Evolutionary conservation across 2,329 filamentous ascomycete genomes (phyloP).

Genomic region (Ophiostoma montium): DNA sequence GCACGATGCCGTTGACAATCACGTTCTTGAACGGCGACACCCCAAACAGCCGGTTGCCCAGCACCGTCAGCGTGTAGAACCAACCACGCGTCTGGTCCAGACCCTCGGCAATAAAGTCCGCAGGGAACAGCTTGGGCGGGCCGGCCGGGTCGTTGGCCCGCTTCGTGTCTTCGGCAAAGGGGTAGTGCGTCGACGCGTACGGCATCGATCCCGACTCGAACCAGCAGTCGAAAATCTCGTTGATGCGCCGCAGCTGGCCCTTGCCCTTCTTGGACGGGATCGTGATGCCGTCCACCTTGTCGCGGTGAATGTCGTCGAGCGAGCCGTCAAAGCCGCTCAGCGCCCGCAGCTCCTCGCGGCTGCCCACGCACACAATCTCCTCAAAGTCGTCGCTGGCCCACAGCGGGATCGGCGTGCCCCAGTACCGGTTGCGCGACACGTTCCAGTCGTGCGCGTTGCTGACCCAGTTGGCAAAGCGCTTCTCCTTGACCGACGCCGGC

Average conservation of each 20-base stretch:
- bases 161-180: slow-evolving; percentile 62
- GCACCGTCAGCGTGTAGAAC: slow-evolving; percentile 87
- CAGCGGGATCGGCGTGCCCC: slow-evolving; percentile 47
- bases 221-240: slow-evolving; percentile 48
- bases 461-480: slow-evolving; percentile 85
- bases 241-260: slow-evolving; percentile 44
- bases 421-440: slow-evolving; percentile 84
- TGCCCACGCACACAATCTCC: slow-evolving; percentile 76
- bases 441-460: slow-evolving; percentile 89
- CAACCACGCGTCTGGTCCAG: slow-evolving; percentile 83
- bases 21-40: slow-evolving; percentile 63
- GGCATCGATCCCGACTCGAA: slow-evolving; percentile 39
- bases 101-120: slow-evolving; percentile 37
- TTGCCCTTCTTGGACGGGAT: slow-evolving; percentile 75
- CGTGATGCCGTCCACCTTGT: slow-evolving; percentile 87
- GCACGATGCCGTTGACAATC: slow-evolving; percentile 41
- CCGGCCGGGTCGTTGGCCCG: slow-evolving; percentile 58
- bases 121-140: slow-evolving; percentile 24
- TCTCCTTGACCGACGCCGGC: slow-evolving; percentile 78
- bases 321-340: slow-evolving; percentile 78
- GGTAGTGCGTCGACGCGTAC: slow-evolving; percentile 41
- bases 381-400: slow-evolving; percentile 86
- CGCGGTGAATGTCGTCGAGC: slow-evolving; percentile 74
- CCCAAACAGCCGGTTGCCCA: slow-evolving; percentile 61
- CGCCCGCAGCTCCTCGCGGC: slow-evolving; percentile 68